These are phyloP conservation scores for Fusarium torulosum DNA, from an alignment of 2,329 filamentous ascomycete genomes.

Conservation along the genomic window DNA sequence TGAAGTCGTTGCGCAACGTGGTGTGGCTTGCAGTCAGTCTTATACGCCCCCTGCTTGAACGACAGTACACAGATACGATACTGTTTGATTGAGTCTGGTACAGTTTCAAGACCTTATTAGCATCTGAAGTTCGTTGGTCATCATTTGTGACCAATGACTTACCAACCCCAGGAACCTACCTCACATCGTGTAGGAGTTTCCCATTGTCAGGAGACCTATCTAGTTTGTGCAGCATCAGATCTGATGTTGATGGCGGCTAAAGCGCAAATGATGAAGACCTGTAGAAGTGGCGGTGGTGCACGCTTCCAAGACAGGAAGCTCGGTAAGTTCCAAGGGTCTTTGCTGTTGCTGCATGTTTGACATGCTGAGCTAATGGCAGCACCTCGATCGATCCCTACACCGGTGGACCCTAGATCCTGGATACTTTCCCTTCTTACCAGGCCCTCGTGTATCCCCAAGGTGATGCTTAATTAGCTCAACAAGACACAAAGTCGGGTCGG, in stretches of 20 bases:
- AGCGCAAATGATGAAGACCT: constrained; percentile 9
- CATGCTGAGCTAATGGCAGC: constrained; percentile 40
- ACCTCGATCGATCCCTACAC: constrained; percentile 44
- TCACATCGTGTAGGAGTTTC: neutral
- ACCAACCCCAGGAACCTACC: neutral
- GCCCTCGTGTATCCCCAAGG: constrained; percentile 6
- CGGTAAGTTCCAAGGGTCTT: constrained; percentile 33
- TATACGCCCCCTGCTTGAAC: constrained; percentile 36
- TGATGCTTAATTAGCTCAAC: neutral
- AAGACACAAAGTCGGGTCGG: neutral
- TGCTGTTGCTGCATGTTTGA: constrained; percentile 44
- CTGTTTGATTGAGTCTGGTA: constrained; percentile 5
- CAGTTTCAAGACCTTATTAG: constrained; percentile 1
- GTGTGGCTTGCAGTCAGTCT: constrained; percentile 43
- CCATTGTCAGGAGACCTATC: neutral
- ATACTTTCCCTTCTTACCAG: neutral
- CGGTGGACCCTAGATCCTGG: constrained; percentile 34
- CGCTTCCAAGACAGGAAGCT: constrained; percentile 43
- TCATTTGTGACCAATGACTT: neutral
- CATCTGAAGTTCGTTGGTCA: constrained; percentile 10
- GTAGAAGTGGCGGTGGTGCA: neutral
- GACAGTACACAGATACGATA: constrained; percentile 19
- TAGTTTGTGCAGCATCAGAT: neutral
- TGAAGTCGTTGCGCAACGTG: constrained; percentile 36
- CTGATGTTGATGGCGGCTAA: constrained; percentile 6